Percentiles rank a stretch among this genome's conserved stretches.
Evolutionary conservation across 371 early-diverging fungal species (phyloP).

Genomic region (Syncephalastrum sp.): DNA sequence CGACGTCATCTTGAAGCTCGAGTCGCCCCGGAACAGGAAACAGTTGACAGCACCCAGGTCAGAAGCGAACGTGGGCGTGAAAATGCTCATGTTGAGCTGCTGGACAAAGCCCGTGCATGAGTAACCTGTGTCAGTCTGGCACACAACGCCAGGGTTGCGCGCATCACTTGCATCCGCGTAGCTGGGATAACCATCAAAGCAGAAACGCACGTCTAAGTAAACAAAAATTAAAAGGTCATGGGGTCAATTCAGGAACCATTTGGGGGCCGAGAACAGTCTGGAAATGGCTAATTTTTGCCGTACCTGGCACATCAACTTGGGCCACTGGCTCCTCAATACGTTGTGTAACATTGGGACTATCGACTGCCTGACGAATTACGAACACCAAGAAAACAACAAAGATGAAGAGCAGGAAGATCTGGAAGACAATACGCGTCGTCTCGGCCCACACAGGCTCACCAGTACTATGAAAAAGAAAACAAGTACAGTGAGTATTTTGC

Average conservation of each 20-base stretch:
- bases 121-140: slow-evolving; percentile 40
- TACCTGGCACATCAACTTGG: slow-evolving; percentile 39
- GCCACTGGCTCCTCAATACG: slow-evolving; percentile 33
- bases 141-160: slow-evolving; percentile 33
- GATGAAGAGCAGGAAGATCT: slow-evolving; percentile 42
- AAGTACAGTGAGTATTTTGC: neutral
- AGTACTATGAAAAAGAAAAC: slow-evolving; percentile 16
- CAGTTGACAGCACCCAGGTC: slow-evolving; percentile 42
- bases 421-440: slow-evolving; percentile 40
- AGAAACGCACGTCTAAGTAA: slow-evolving; percentile 43
- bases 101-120: slow-evolving; percentile 27
- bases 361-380: slow-evolving; percentile 45
- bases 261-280: too few species aligned
- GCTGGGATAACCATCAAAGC: slow-evolving; percentile 43
- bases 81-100: slow-evolving; percentile 35
- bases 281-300: slow-evolving; percentile 3
- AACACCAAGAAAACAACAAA: slow-evolving; percentile 41
- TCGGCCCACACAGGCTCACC: slow-evolving; percentile 56
- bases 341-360: slow-evolving; percentile 46
- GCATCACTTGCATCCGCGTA: slow-evolving; percentile 11
- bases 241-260: too few species aligned
- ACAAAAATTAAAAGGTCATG: too few species aligned
- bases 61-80: slow-evolving; percentile 35
- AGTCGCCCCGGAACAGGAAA: slow-evolving; percentile 36
- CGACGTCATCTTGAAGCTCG: slow-evolving; percentile 28